Evolutionary conservation across 2,329 filamentous ascomycete genomes (phyloP).

Genomic region (Massarina eburnea): DNA sequence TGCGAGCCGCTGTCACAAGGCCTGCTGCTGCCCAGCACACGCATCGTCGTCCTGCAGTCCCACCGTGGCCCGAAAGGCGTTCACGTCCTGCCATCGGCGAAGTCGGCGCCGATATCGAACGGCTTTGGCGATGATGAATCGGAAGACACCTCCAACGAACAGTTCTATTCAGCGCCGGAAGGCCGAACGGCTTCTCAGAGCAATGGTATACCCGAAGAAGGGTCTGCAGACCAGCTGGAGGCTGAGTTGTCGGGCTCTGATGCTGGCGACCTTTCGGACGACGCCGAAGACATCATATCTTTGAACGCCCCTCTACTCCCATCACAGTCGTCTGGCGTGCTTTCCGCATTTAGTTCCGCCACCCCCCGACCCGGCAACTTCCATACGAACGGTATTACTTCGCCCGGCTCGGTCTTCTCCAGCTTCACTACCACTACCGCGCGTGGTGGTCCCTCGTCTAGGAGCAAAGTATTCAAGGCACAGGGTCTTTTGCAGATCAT

Average conservation of each 20-base stretch:
- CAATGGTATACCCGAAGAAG: conserved; percentile 42
- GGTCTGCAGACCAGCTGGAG: conserved; percentile 50
- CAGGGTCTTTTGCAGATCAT: conserved; percentile 74
- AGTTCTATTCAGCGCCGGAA: conserved; percentile 90
- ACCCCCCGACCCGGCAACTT: conserved; percentile 76
- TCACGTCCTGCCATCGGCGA: conserved; percentile 45
- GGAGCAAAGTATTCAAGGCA: conserved; percentile 80
- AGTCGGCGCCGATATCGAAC: conserved; percentile 58
- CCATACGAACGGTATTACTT: conserved; percentile 72
- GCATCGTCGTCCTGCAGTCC: conserved; percentile 75
- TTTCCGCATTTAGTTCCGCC: conserved; percentile 77
- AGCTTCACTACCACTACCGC: conserved; percentile 83
- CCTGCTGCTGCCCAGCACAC: conserved; percentile 72
- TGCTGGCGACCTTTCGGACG: conserved; percentile 82
- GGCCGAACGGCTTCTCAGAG: conserved; percentile 54
- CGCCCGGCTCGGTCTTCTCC: conserved; percentile 86
- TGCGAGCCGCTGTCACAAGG: conserved; percentile 95
- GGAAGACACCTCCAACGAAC: conserved; percentile 85
- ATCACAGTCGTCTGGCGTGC: conserved; percentile 73
- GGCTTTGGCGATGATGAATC: conserved; percentile 69
- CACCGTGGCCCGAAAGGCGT: conserved; percentile 55
- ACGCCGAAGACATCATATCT: conserved; percentile 93
- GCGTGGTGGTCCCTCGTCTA: conserved; percentile 64
- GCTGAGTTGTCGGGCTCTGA: conserved; percentile 64
- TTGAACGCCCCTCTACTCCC: conserved; percentile 77